These are phyloP conservation scores for Botryococcus braunii DNA, from an alignment of 163 green algal species.

Conservation along the genomic window DNA sequence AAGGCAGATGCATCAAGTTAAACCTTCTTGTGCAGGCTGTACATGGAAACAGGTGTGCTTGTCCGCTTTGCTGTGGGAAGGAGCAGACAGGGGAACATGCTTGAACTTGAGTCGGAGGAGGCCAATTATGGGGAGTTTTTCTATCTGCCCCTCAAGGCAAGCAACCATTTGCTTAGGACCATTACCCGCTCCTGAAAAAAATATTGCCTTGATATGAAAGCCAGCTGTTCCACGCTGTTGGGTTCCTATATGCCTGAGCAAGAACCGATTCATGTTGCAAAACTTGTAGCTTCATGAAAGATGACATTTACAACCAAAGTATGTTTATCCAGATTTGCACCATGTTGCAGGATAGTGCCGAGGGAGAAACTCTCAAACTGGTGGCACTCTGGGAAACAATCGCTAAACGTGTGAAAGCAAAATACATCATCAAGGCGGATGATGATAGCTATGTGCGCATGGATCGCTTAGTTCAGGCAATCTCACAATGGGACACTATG, in stretches of 20 bases:
- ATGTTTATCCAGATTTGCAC: not conserved
- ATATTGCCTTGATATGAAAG: not conserved
- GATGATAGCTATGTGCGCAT: slow-evolving; percentile 14
- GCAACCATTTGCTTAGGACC: not conserved
- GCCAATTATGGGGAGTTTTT: not conserved
- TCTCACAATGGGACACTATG: slow-evolving; percentile 4
- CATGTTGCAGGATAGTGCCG: not conserved
- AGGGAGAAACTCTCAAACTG: slow-evolving; percentile 4
- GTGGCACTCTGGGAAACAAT: slow-evolving; percentile 8
- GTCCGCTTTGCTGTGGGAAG: slow-evolving; percentile 5
- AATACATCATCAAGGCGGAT: slow-evolving; percentile 13
- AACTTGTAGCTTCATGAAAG: not conserved
- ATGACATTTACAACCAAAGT: not conserved
- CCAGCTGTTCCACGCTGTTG: not conserved
- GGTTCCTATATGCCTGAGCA: not conserved
- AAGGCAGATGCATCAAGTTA: not conserved
- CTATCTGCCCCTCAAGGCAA: not conserved
- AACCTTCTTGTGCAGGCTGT: slow-evolving; percentile 1
- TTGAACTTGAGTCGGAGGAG: slow-evolving; percentile 2
- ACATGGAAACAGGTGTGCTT: slow-evolving; percentile 7
- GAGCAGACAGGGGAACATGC: not conserved
- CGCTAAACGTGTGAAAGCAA: not conserved
- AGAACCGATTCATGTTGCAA: not conserved
- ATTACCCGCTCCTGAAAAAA: not conserved
- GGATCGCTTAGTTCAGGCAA: slow-evolving; percentile 6